Evolutionary conservation across 805 yeast genomes (phyloP), one percentile per base, ranked within the genome.

Genomic region (Saccharomycopsis oosterbeekiorum): DNA sequence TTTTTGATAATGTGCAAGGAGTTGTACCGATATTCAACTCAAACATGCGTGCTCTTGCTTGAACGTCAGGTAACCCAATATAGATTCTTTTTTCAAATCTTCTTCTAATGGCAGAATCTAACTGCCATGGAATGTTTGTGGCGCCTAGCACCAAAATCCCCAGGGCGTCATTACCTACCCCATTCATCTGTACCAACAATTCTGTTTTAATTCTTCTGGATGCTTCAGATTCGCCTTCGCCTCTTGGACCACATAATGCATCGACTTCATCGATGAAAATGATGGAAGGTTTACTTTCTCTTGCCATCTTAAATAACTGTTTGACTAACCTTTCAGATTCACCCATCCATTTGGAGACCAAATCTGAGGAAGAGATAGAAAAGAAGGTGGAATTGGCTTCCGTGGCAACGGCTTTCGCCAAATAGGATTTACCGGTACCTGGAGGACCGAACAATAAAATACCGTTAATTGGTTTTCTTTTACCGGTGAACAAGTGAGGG

Each of bases 261-360:
- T 94, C 99, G 41, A 94, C 97, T 74, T 94, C 99, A 75, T 94
- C 99, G 60, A 94, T 94, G 73, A 94, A 94, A 58, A 94, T 94
- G 67, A 94, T 96, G 0, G 96, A 84, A 0, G 99, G 99, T 70
- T 89, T 92, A 70, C 86, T 88, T 72, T 94, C 99, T 66, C 99
- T 80, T 4, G 99, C 99, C 96, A 93, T 89, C 40, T 86, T 82
- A 74, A 94, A 94, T 65, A 94, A 79, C 71, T 94, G 97, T 73
- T 93, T 94, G 34, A 94, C 98, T 61, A 94, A 81, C 73, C 98
- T 84, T 74, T 94, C 99, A 29, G 96, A 86, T 73, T 94, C 99
- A 68, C 99, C 99, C 97, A 93, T 93, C 99, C 99, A 94, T 73
- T 94, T 94, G 66, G 96, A 87, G 2, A 94, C 98, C 68, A 94